phyloP scores from a whole-genome alignment of 345 rosid species.

The Punica granatum region DNA sequence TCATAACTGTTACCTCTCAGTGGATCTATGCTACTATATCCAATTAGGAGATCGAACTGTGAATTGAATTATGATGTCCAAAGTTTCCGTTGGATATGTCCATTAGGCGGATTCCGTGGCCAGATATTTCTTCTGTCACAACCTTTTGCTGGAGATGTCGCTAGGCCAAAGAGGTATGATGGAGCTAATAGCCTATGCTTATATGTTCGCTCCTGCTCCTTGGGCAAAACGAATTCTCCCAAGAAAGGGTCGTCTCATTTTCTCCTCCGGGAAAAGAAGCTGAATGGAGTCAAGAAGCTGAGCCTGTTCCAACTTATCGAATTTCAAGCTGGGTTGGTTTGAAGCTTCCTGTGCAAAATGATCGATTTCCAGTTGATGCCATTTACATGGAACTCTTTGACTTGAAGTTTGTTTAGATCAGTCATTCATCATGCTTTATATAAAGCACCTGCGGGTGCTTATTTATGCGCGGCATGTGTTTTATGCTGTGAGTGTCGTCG shows the following conservation, averaged over 20 bases:
- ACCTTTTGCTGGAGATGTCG: neutral
- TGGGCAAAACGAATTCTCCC: neutral
- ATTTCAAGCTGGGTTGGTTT: neutral
- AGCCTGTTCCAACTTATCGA: too few relatives aligned
- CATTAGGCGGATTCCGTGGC: too few relatives aligned
- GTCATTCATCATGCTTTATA: too few relatives aligned
- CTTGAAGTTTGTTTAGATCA: neutral
- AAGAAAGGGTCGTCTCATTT: neutral
- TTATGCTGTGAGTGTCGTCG: too few relatives aligned
- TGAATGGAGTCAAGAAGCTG: too few relatives aligned
- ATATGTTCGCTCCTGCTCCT: neutral
- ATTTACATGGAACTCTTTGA: too few relatives aligned
- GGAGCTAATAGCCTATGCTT: neutral
- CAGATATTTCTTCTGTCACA: too few relatives aligned
- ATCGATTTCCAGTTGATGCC: too few relatives aligned
- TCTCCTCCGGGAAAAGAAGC: too few relatives aligned
- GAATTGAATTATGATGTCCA: too few relatives aligned
- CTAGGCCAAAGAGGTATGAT: neutral
- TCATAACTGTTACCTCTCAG: neutral
- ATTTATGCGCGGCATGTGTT: neutral
- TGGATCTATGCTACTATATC: neutral
- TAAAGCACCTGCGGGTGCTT: neutral
- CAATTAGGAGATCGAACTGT: neutral
- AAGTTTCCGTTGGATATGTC: too few relatives aligned
- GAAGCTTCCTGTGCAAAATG: too few relatives aligned